Evolutionary conservation across 2,329 filamentous ascomycete species (phyloP).

Genomic region (Penicillium paneum): DNA sequence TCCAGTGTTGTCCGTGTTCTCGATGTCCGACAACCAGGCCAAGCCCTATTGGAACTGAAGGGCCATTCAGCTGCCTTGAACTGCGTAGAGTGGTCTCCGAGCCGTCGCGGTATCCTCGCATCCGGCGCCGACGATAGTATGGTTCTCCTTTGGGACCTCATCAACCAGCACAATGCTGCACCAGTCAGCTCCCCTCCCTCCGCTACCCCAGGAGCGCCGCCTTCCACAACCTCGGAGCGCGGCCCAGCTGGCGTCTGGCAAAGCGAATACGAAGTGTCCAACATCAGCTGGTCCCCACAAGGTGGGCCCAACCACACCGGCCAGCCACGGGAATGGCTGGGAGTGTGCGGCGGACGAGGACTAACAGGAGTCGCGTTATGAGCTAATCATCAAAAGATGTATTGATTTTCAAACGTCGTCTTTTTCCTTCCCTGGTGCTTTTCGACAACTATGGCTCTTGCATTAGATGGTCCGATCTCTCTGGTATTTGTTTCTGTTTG

Average conservation of each 20-base stretch:
- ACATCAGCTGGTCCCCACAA: slow-evolving; percentile 48
- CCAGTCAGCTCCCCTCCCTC: slow-evolving; percentile 41
- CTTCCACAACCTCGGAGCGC: slow-evolving; percentile 39
- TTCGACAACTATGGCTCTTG: slow-evolving; percentile 5
- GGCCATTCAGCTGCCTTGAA: slow-evolving; percentile 84
- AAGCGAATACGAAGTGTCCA: slow-evolving; percentile 47
- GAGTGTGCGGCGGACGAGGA: slow-evolving; percentile 46
- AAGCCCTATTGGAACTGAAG: slow-evolving; percentile 87
- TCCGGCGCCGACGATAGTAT: slow-evolving; percentile 90
- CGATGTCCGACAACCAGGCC: slow-evolving; percentile 92
- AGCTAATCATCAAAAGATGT: slow-evolving; percentile 13
- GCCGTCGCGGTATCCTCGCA: slow-evolving; percentile 79
- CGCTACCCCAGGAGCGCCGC: slow-evolving; percentile 22
- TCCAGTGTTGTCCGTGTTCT: slow-evolving; percentile 90
- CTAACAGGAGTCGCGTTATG: slow-evolving; percentile 46
- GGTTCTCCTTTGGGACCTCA: slow-evolving; percentile 89
- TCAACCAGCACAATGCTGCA: slow-evolving; percentile 61
- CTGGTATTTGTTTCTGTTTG: not conserved
- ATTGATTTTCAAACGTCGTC: slow-evolving; percentile 6
- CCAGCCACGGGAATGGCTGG: slow-evolving; percentile 42
- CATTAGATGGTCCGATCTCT: slow-evolving; percentile 21
- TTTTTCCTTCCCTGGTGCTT: slow-evolving; percentile 4
- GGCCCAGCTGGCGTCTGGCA: slow-evolving; percentile 47
- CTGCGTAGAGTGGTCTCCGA: slow-evolving; percentile 93
- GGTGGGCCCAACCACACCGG: slow-evolving; percentile 35